Conservation (phyloP, 2,329 filamentous ascomycete species). For the Orbilia blumenaviensis region DNA sequence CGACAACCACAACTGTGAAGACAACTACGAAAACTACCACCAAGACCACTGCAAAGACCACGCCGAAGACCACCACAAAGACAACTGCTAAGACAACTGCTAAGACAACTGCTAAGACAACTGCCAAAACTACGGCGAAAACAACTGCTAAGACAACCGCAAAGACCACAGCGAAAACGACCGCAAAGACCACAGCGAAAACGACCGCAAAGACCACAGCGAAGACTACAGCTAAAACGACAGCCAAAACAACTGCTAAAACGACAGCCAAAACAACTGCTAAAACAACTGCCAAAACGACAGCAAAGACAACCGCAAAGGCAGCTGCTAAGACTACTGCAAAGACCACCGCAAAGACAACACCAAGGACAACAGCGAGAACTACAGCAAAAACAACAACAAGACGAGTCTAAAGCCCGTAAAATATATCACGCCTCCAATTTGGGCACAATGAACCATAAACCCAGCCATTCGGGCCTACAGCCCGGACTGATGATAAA, state of each 20-base stretch:
- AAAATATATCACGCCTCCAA: not conserved
- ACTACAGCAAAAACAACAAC: not conserved
- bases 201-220: not conserved
- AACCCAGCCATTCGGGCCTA: not conserved
- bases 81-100: not conserved
- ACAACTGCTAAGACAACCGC: not conserved
- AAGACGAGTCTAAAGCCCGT: not conserved
- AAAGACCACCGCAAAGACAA: conserved; percentile 15
- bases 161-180: not conserved
- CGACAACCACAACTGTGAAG: conserved; percentile 1
- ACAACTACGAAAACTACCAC: not conserved
- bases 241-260: not conserved
- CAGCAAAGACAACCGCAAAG: not conserved
- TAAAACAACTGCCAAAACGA: not conserved
- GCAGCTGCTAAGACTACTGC: not conserved
- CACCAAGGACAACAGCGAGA: not conserved
- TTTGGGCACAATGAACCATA: not conserved
- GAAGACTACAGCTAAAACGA: not conserved
- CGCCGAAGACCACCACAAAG: not conserved
- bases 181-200: not conserved
- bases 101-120: not conserved
- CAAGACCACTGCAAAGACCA: not conserved
- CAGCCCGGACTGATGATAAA: not conserved
- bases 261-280: not conserved
- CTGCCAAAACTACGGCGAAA: not conserved